Percentiles rank a stretch among this genome's conserved stretches.
phyloP scores from a whole-genome alignment of 2,329 filamentous ascomycete species.

The Sporothrix brasiliensis region DNA sequence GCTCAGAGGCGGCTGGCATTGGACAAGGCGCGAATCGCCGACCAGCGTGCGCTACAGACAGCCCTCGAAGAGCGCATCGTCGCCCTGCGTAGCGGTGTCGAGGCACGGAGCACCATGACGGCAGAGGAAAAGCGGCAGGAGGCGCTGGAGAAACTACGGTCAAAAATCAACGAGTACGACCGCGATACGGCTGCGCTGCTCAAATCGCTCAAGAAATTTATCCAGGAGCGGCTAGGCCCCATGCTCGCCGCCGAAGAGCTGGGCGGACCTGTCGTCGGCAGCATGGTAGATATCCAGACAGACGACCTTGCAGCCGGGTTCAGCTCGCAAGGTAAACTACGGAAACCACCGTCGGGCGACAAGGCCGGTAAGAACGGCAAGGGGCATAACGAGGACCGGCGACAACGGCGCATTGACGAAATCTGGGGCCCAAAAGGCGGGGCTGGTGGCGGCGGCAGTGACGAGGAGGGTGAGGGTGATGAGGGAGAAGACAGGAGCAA shows the following conservation, averaged over 20 bases:
- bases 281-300: conserved; percentile 65
- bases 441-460: background rate
- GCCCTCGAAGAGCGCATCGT: conserved; percentile 61
- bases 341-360: conserved; percentile 49
- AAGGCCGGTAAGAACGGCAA: conserved; percentile 54
- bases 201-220: conserved; percentile 68
- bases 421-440: conserved; percentile 55
- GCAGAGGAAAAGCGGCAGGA: conserved; percentile 65
- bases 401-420: conserved; percentile 65
- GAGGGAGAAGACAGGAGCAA: conserved; percentile 37
- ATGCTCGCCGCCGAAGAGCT: conserved; percentile 84
- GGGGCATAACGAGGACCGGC: conserved; percentile 46
- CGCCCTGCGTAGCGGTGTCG: conserved; percentile 60
- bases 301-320: conserved; percentile 64
- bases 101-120: conserved; percentile 57
- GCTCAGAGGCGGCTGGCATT: conserved; percentile 53
- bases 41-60: conserved; percentile 59
- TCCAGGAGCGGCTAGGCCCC: conserved; percentile 68
- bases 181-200: conserved; percentile 63
- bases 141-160: conserved; percentile 61
- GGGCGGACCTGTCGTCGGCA: conserved; percentile 79
- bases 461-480: background rate
- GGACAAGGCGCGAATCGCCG: conserved; percentile 55
- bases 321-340: conserved; percentile 59
- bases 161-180: conserved; percentile 63